Evolutionary conservation across 192 early-diverging fungal genomes (phyloP).

Genomic region (Linnemannia hyalina): DNA sequence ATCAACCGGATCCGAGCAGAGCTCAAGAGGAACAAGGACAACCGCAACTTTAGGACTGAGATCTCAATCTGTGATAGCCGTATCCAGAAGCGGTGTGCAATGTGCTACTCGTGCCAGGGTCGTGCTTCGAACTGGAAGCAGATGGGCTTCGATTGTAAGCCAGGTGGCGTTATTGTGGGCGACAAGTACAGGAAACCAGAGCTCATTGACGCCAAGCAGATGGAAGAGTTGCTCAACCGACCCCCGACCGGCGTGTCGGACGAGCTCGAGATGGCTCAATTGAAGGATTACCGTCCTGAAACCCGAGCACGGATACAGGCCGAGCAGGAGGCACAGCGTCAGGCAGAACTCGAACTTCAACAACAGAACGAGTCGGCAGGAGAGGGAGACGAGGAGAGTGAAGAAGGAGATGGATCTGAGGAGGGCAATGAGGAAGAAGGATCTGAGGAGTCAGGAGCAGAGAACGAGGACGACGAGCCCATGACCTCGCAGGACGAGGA

Average conservation of each 20-base stretch:
- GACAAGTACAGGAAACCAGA: constrained; percentile 55
- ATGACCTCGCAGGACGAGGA: constrained; percentile 13
- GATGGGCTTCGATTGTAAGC: constrained; percentile 67
- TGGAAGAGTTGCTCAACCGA: constrained; percentile 50
- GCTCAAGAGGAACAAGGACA: constrained; percentile 54
- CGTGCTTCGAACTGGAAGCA: constrained; percentile 65
- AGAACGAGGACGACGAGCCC: neutral
- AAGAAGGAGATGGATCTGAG: neutral
- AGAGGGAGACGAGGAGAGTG: constrained; percentile 5
- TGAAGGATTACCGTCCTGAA: constrained; percentile 42
- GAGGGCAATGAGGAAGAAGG: constrained; percentile 2
- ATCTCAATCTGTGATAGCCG: constrained; percentile 49
- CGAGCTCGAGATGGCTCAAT: constrained; percentile 6
- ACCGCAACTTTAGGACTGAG: constrained; percentile 36
- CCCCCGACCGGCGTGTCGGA: constrained; percentile 26
- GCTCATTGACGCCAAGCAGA: constrained; percentile 47
- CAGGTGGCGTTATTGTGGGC: constrained; percentile 45
- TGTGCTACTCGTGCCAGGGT: constrained; percentile 65
- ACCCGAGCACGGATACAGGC: constrained; percentile 25
- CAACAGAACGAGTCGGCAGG: neutral
- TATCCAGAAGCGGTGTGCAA: constrained; percentile 60
- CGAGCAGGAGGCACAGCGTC: constrained; percentile 5
- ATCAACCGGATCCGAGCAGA: constrained; percentile 60
- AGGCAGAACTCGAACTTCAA: constrained; percentile 7
- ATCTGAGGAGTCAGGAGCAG: neutral